Conservation (phyloP, 2,329 filamentous ascomycete genomes). For the Decorospora gaudefroyi region DNA sequence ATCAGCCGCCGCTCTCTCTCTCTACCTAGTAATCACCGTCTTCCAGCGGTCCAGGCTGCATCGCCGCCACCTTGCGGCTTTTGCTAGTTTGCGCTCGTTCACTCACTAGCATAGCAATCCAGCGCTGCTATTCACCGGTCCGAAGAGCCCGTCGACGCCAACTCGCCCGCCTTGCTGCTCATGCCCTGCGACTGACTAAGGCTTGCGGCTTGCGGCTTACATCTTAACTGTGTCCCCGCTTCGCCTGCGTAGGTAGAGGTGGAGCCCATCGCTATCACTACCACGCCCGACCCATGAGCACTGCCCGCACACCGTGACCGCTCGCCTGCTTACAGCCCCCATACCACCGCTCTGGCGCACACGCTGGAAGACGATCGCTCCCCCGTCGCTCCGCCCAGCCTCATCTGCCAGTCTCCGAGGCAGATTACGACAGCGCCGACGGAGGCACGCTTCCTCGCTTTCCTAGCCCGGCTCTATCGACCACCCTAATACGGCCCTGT, state of each 20-base stretch:
- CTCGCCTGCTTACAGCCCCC: slow-evolving; percentile 13
- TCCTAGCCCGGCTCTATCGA: slow-evolving; percentile 52
- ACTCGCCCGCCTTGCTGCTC: slow-evolving; percentile 26
- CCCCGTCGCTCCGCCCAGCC: slow-evolving; percentile 40
- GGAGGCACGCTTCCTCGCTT: slow-evolving; percentile 52
- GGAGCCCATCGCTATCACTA: slow-evolving; percentile 33
- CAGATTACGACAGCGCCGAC: slow-evolving; percentile 48
- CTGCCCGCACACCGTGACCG: slow-evolving; percentile 28
- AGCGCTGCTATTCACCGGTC: slow-evolving; percentile 34
- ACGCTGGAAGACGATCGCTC: slow-evolving; percentile 41
- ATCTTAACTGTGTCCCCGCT: slow-evolving; percentile 25
- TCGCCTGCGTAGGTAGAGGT: slow-evolving; percentile 28
- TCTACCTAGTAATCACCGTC: background rate
- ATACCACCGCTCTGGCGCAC: slow-evolving; percentile 48
- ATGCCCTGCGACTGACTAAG: slow-evolving; percentile 29
- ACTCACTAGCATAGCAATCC: slow-evolving; percentile 28
- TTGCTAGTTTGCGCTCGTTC: slow-evolving; percentile 17
- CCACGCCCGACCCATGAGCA: slow-evolving; percentile 22
- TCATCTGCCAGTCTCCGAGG: slow-evolving; percentile 37
- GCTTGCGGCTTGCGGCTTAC: slow-evolving; percentile 31
- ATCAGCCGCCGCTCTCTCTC: background rate
- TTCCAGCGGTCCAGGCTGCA: background rate
- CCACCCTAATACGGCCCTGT: slow-evolving; percentile 48
- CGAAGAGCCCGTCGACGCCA: slow-evolving; percentile 25
- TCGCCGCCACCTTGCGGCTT: slow-evolving; percentile 14